These are phyloP conservation scores for Persicaria tinctoria DNA, from an alignment of 148 eudicot genomes.

Conservation along the genomic window DNA sequence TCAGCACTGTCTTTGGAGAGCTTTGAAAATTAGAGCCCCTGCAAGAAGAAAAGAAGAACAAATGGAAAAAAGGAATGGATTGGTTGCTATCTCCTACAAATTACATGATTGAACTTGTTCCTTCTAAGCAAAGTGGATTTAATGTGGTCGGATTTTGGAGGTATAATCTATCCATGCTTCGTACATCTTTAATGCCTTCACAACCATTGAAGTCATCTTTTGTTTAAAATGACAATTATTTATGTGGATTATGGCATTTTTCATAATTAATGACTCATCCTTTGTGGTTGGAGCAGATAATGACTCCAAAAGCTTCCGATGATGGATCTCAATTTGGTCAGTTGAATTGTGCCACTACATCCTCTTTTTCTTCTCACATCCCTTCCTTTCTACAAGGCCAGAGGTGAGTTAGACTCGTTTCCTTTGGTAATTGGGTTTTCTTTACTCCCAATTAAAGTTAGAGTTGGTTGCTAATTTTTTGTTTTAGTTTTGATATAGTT, in stretches of 20 bases:
- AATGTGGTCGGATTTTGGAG: slow-evolving; percentile 69
- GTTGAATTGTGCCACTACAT: too few species aligned
- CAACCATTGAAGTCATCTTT: neutral
- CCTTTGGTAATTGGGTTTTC: too few species aligned
- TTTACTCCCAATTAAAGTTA: too few species aligned
- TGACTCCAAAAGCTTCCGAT: slow-evolving; percentile 58
- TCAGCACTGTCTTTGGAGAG: slow-evolving; percentile 93
- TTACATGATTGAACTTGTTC: slow-evolving; percentile 91
- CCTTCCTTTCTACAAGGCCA: too few species aligned
- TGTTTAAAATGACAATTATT: neutral
- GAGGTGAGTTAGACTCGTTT: too few species aligned
- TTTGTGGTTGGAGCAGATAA: slow-evolving; percentile 47
- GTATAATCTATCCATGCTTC: slow-evolving; percentile 20
- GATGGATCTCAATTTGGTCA: too few species aligned
- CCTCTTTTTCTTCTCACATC: too few species aligned
- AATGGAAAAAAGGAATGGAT: slow-evolving; percentile 83
- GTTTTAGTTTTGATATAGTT: too few species aligned
- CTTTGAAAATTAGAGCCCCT: slow-evolving; percentile 95
- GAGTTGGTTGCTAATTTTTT: too few species aligned
- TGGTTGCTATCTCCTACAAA: slow-evolving; percentile 91
- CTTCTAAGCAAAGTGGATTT: slow-evolving; percentile 60
- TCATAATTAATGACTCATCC: neutral
- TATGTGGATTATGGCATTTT: neutral
- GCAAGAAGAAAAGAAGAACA: slow-evolving; percentile 57
- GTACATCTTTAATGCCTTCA: neutral